phyloP scores from a whole-genome alignment of 164 flowering plant genomes.

The Vitis amurensis region DNA sequence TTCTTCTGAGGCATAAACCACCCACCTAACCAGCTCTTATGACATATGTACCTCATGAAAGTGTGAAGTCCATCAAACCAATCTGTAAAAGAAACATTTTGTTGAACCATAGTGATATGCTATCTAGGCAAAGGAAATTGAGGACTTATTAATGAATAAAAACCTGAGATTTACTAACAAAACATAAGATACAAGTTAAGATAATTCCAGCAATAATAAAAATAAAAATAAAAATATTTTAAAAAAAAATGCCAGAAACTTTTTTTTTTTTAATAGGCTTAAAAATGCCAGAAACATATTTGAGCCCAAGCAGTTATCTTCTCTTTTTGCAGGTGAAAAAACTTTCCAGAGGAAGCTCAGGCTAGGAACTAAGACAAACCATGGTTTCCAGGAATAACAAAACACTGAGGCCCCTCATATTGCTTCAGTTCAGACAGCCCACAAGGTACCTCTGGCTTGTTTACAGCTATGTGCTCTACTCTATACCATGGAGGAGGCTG shows the following conservation, averaged over 20 bases:
- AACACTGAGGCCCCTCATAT: constrained; percentile 95
- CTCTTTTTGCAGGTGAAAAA: neutral
- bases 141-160: neutral
- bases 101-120: neutral
- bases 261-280: too few relatives aligned
- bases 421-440: constrained; percentile 65
- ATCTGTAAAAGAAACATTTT: constrained; percentile 47
- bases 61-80: constrained; percentile 99
- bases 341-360: neutral
- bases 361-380: constrained; percentile 50
- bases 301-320: neutral
- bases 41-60: constrained; percentile 93
- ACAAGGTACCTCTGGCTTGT: constrained; percentile 88
- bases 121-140: neutral
- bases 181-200: too few relatives aligned
- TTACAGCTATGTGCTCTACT: constrained; percentile 76
- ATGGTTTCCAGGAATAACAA: constrained; percentile 97
- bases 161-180: neutral
- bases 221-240: neutral
- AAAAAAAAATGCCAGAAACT: too few relatives aligned
- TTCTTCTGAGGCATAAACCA: constrained; percentile 99
- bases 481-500: constrained; percentile 95
- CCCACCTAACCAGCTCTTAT: constrained; percentile 98
- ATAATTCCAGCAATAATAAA: neutral
- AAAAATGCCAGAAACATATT: neutral